A percentile compares a stretch with the other conserved stretches of the same genome.
These are phyloP conservation scores for Lablab purpureus DNA, from an alignment of 306 rosid genomes.

Conservation along the genomic window DNA sequence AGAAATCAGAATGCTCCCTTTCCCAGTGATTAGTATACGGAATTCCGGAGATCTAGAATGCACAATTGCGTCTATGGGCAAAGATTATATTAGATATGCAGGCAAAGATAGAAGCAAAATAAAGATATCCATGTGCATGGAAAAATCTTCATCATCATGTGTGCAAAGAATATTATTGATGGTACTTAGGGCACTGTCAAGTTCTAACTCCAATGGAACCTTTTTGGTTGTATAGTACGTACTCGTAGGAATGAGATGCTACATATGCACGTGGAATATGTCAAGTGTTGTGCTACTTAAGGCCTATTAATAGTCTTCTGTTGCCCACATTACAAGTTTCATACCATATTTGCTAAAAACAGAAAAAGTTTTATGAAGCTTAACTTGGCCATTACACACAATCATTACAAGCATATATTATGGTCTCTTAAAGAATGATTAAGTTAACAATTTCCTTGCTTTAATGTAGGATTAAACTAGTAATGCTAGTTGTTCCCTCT, in stretches of 20 bases:
- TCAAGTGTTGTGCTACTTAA: background rate
- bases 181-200: constrained; percentile 32
- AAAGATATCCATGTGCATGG: constrained; percentile 31
- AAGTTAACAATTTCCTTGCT: constrained; percentile 31
- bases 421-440: constrained; percentile 52
- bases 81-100: constrained; percentile 32
- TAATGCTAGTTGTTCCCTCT: constrained; percentile 51
- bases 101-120: constrained; percentile 17
- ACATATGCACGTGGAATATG: background rate
- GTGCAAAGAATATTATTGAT: constrained; percentile 40
- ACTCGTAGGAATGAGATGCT: constrained; percentile 20
- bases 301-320: background rate
- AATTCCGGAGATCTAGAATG: background rate
- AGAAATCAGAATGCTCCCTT: constrained; percentile 27
- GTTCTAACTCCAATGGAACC: constrained; percentile 12
- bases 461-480: constrained; percentile 42
- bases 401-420: constrained; percentile 44
- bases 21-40: constrained; percentile 25
- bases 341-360: constrained; percentile 34
- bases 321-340: constrained; percentile 28
- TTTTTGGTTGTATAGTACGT: constrained; percentile 32
- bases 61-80: constrained; percentile 3
- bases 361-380: background rate
- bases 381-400: constrained; percentile 37
- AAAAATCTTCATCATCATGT: constrained; percentile 18